These are phyloP conservation scores for Ogataea allantospora DNA, from an alignment of 805 yeast genomes.

Conservation along the genomic window DNA sequence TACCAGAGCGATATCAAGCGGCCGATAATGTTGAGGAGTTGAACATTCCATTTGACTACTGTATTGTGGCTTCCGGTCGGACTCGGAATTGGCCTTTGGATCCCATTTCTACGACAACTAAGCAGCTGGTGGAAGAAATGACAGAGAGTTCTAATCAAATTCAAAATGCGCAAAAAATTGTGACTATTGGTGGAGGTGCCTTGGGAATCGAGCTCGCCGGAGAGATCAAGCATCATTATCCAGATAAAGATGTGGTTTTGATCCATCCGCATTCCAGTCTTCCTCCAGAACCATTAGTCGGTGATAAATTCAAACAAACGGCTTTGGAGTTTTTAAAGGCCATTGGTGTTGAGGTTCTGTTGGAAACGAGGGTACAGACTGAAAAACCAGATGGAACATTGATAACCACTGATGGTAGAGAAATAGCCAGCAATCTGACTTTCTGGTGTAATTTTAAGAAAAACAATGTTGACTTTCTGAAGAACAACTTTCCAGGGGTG, in stretches of 20 bases:
- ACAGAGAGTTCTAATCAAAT: conserved; percentile 32
- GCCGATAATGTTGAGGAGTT: background rate
- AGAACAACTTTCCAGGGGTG: conserved; percentile 6
- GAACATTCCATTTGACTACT: conserved; percentile 43
- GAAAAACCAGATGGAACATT: conserved; percentile 8
- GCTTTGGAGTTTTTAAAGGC: conserved; percentile 5
- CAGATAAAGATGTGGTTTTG: conserved; percentile 37
- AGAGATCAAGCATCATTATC: conserved; percentile 41
- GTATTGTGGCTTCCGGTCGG: conserved; percentile 48
- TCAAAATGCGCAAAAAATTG: conserved; percentile 36
- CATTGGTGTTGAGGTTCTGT: conserved; percentile 10
- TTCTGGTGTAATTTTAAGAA: conserved; percentile 17
- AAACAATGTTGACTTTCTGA: conserved; percentile 14
- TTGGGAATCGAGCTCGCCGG: conserved; percentile 51
- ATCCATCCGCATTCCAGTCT: conserved; percentile 42
- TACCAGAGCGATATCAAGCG: conserved; percentile 2
- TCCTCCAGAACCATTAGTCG: conserved; percentile 35
- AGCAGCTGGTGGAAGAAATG: conserved; percentile 44
- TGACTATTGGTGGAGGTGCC: conserved; percentile 53
- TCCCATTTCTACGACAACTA: conserved; percentile 42
- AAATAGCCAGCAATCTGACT: conserved; percentile 10
- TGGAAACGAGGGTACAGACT: conserved; percentile 12
- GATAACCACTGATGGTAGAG: conserved; percentile 10
- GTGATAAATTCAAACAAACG: conserved; percentile 10
- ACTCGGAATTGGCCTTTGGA: conserved; percentile 54